These are phyloP conservation scores for Cladophialophora psammophila DNA, from an alignment of 2,329 filamentous ascomycete genomes.

Conservation along the genomic window DNA sequence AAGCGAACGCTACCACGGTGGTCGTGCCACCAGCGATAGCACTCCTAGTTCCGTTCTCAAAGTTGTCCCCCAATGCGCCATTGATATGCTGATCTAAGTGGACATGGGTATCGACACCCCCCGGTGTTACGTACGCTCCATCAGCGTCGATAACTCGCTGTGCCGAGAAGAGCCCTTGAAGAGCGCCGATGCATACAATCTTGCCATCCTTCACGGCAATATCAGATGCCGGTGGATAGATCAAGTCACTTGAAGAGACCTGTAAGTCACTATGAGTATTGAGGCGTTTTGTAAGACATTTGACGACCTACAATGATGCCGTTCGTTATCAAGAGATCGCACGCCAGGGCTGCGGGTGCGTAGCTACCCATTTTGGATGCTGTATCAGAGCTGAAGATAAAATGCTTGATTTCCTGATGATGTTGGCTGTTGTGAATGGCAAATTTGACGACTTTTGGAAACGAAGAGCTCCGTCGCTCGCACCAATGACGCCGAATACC, in stretches of 20 bases:
- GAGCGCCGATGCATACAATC: conserved; percentile 18
- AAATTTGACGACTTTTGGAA: not conserved
- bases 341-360: conserved; percentile 13
- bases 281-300: conserved; percentile 44
- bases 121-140: conserved; percentile 24
- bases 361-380: conserved; percentile 21
- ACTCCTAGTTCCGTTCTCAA: conserved; percentile 59
- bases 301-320: conserved; percentile 55
- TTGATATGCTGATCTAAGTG: conserved; percentile 22
- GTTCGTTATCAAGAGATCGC: conserved; percentile 53
- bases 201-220: conserved; percentile 21
- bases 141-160: conserved; percentile 15
- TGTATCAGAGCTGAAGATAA: not conserved
- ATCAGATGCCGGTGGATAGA: conserved; percentile 26
- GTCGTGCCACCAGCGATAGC: conserved; percentile 67
- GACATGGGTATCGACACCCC: conserved; percentile 26
- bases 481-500: not conserved
- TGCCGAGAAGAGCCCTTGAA: conserved; percentile 14
- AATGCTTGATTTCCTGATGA: not conserved
- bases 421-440: not conserved
- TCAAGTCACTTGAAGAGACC: conserved; percentile 25
- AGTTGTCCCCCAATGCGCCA: conserved; percentile 48
- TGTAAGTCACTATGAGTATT: conserved; percentile 1
- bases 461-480: not conserved
- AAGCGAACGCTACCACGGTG: conserved; percentile 65